These are phyloP conservation scores for Monosporascus sp. DNA, from an alignment of 2,329 filamentous ascomycete genomes.

Conservation along the genomic window DNA sequence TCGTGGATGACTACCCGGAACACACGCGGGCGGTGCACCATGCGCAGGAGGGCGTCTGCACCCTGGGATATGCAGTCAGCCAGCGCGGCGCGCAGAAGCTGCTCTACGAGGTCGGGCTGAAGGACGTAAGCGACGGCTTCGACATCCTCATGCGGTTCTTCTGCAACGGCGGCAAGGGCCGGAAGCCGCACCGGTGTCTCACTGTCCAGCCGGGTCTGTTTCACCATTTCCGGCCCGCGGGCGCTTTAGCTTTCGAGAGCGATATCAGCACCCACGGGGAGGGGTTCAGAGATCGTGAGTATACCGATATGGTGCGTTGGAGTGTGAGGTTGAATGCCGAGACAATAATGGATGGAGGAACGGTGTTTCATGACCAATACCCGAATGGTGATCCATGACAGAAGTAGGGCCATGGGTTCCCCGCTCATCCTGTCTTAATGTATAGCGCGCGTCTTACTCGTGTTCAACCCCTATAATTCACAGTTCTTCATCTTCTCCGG, in stretches of 20 bases:
- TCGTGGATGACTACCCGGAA: slow-evolving; percentile 27
- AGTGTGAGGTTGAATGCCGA: slow-evolving; percentile 34
- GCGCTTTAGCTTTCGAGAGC: slow-evolving; percentile 24
- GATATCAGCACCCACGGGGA: slow-evolving; percentile 27
- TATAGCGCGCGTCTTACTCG: too few relatives aligned
- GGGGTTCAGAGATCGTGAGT: slow-evolving; percentile 19
- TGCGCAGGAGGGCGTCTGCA: slow-evolving; percentile 30
- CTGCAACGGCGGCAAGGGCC: slow-evolving; percentile 32
- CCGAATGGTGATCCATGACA: slow-evolving; percentile 7
- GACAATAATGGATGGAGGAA: slow-evolving; percentile 27
- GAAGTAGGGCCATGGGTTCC: too few relatives aligned
- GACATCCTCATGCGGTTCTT: slow-evolving; percentile 40
- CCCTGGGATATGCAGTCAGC: slow-evolving; percentile 37
- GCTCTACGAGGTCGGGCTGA: slow-evolving; percentile 36
- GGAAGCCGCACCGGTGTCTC: slow-evolving; percentile 31
- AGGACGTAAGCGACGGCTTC: slow-evolving; percentile 30
- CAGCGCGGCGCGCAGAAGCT: slow-evolving; percentile 35
- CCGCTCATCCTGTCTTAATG: too few relatives aligned
- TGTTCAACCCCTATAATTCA: too few relatives aligned
- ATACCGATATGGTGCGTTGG: slow-evolving; percentile 31
- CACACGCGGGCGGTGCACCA: slow-evolving; percentile 39
- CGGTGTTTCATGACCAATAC: slow-evolving; percentile 19
- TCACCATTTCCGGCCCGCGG: slow-evolving; percentile 35
- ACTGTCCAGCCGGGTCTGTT: slow-evolving; percentile 36
- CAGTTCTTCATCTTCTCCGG: too few relatives aligned